phyloP scores from a whole-genome alignment of 768 basidiomycete genomes.

The Trametopsis cervina region DNA sequence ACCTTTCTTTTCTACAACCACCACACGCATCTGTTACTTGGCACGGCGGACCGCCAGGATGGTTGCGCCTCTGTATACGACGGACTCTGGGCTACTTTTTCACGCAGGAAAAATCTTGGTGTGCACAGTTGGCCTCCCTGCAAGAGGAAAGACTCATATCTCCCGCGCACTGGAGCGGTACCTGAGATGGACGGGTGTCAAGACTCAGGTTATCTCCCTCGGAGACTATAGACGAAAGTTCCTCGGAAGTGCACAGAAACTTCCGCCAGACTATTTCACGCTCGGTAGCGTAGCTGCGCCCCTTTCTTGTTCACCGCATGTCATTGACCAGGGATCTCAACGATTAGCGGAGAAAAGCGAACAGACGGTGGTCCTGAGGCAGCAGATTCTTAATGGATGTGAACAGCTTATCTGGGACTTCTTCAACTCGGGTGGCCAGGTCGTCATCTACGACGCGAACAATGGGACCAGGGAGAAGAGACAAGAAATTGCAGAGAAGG shows the following conservation, averaged over 20 bases:
- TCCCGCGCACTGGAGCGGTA: slow-evolving; percentile 95
- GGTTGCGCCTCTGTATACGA: slow-evolving; percentile 96
- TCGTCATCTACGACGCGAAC: slow-evolving; percentile 98
- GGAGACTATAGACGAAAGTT: slow-evolving; percentile 93
- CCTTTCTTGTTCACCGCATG: background rate
- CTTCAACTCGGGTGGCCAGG: slow-evolving; percentile 84
- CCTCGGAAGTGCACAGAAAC: slow-evolving; percentile 78
- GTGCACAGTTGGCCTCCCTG: slow-evolving; percentile 87
- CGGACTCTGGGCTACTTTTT: slow-evolving; percentile 78
- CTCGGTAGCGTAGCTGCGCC: slow-evolving; percentile 40
- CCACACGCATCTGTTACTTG: too few relatives aligned
- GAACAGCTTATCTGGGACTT: slow-evolving; percentile 87
- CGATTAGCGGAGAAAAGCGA: slow-evolving; percentile 60
- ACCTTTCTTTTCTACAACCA: too few relatives aligned
- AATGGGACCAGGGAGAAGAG: slow-evolving; percentile 72
- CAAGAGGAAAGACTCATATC: slow-evolving; percentile 95
- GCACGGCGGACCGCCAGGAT: too few relatives aligned
- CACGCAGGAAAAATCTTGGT: slow-evolving; percentile 96
- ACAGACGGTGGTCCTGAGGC: slow-evolving; percentile 74
- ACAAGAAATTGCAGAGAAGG: slow-evolving; percentile 73
- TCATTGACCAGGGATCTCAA: slow-evolving; percentile 1
- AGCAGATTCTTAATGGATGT: slow-evolving; percentile 72
- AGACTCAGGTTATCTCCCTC: slow-evolving; percentile 89
- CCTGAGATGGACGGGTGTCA: slow-evolving; percentile 96
- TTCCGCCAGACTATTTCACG: slow-evolving; percentile 91